Evolutionary conservation across 352 stramenopile species (phyloP), one percentile per base, ranked within the genome.

Genomic region (Phytopythium chamaehyphon): DNA sequence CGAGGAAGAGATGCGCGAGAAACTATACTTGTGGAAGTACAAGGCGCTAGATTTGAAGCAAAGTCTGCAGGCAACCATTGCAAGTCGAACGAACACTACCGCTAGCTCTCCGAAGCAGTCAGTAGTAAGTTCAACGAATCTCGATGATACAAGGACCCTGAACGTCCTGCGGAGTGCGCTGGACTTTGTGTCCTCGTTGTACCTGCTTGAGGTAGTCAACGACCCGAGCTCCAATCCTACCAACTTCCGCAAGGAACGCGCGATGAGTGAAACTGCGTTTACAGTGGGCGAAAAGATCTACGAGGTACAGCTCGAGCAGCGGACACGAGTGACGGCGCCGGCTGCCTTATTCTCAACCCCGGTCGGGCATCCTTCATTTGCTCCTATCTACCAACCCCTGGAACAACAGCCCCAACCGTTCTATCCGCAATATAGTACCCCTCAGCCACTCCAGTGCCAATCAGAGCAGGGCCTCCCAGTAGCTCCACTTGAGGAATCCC

Each of bases 11-110:
- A 57, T 71, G 38, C 59, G 57, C 6, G 6, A 50, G 14, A 71
- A 69, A 51, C 56, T 71, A 14, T 57, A 38, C 26, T 46, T 73
- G 22, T 76, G 66, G 66, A 73, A 69, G 54, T 51, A 61, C 54
- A 70, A 68, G 51, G 66, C 62, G 11, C 26, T 56, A 19, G 48
- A 69, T 5, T 40, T 76, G 23, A 62, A 69, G 43, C 47, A 57
- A 12, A 42, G 15, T 3, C 38, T 76, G 40, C 53, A 39, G 7
- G 55, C 49, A 2, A 36, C 49, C 21, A 40, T 63, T 15, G 28
- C 59, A 14, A 36, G 40, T 1, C 12, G 40, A 5, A 46, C 15
- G 21, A 40, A 31, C 8, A 35, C 16, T n/a, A 14, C 54, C 18
- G 31, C 31, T 37, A 18, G 5, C 11, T 19, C 16, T 19, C 26